A percentile compares a stretch with the other conserved stretches of the same genome.
These are phyloP conservation scores for Phytophthora colocasiae DNA, from an alignment of 352 stramenopile species.

Conservation along the genomic window DNA sequence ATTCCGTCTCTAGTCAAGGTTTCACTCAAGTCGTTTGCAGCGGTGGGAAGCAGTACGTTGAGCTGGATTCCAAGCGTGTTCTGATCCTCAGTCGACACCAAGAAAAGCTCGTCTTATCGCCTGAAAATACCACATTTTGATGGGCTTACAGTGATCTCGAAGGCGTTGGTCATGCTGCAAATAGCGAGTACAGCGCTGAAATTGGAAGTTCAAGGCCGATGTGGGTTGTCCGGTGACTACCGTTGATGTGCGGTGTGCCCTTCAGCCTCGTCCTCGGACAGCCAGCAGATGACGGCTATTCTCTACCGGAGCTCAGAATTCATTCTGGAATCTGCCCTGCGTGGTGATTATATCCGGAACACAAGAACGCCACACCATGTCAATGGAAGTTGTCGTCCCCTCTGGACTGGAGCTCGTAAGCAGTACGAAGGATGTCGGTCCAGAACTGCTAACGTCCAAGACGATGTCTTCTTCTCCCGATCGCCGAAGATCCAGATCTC, in stretches of 20 bases:
- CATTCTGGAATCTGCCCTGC: constrained; percentile 42
- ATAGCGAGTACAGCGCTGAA: constrained; percentile 27
- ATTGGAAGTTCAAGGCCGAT: constrained; percentile 28
- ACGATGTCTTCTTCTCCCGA: constrained; percentile 1
- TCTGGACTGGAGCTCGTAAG: not conserved
- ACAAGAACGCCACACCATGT: constrained; percentile 14
- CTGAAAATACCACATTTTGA: constrained; percentile 34
- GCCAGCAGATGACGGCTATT: constrained; percentile 21
- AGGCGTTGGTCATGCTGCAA: constrained; percentile 16
- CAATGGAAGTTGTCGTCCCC: constrained; percentile 22
- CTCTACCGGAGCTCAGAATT: constrained; percentile 4
- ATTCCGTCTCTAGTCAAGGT: constrained; percentile 12
- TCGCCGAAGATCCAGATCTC: constrained; percentile 15
- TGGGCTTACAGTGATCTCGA: constrained; percentile 6
- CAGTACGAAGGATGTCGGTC: constrained; percentile 4
- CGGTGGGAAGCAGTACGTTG: constrained; percentile 1
- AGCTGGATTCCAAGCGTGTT: constrained; percentile 17
- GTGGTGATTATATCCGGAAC: constrained; percentile 13
- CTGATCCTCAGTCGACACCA: constrained; percentile 20
- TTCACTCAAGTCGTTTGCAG: constrained; percentile 2
- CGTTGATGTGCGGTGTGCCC: constrained; percentile 31
- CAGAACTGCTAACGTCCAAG: constrained; percentile 23
- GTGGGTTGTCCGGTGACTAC: constrained; percentile 38
- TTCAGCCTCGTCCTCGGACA: constrained; percentile 39
- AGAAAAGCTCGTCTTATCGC: constrained; percentile 33